Evolutionary conservation across 768 basidiomycete species (phyloP), one percentile per base, ranked within the genome.

Genomic region (Pleurotus platypus): DNA sequence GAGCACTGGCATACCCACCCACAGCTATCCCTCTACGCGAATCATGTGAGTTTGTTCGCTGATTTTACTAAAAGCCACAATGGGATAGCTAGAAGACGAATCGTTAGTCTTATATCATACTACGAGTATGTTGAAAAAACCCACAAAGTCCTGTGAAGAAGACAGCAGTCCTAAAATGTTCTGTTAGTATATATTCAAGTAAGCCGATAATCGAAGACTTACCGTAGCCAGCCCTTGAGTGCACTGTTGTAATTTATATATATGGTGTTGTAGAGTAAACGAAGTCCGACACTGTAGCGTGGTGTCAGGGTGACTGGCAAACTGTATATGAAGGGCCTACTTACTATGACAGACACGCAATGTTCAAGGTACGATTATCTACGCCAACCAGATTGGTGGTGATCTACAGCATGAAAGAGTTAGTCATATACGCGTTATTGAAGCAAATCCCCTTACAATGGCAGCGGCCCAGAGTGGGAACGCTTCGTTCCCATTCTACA

Each of bases 391-490:
- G 55, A 51, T 69, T 68, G n/a, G 66, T 70, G 15, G 66, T 72
- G 26, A 74, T 59, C 69, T 72, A 49, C 15, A 26, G 15, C 24
- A 26, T 26, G 24, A 40, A 8, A 6, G 4, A 26, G 46, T 49
- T 3, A 45, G 24, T 35, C 30, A 26, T 26, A 26, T 26, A 26
- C 24, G 24, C 24, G 24, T 26, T 26, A 5, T 26, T 26, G 24
- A 26, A 26, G 24, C 24, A 26, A 26, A 26, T 1, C 24, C 24
- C 24, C 51, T 7, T 43, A 71, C 71, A 18, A 75, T 62, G 3
- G 69, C 69, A 5, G 68, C 71, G 37, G 62, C 64, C 74, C 70
- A 76, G 22, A 74, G 65, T 0, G 72, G 69, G 58, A 70, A 63
- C 3, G 59, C 62, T 57, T 75, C 73, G 26, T 65, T 69, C 6